Base-by-base conservation (phyloP, 2,329 filamentous ascomycete species). In the Pseudocercospora ulei region DNA sequence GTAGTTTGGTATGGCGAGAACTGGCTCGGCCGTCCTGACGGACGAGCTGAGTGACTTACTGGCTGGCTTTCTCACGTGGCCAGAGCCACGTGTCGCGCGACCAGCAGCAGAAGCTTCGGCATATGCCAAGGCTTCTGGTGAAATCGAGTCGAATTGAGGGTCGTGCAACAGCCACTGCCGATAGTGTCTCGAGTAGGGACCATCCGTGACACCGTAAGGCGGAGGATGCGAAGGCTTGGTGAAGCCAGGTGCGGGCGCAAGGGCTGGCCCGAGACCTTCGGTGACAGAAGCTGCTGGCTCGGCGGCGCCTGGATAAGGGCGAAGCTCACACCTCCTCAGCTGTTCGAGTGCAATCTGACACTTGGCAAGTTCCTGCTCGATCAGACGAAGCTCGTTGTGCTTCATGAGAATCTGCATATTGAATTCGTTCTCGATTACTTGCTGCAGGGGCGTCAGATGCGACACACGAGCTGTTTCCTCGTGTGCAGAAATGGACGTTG, bases 291-390 rank as follows among this genome's bases (percentile, higher is more conserved):
- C 66, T 16, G 80, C 78, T 5, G 76, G 76, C 25, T 76, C 73
- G 47, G 75, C 71, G 47, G 75, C 75, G 48, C 78, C 75, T 19
- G 88, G 87, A 60, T 86, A 96, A 3, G 88, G 88, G 52, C 94
- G 88, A 51, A 96, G 70, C 58, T 90, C 80, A 64, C 87, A 95
- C 44, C 90, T 79, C 53, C 90, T 82, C 47, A 98, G 69, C 65
- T 96, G 90, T 65, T 98, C 90, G 51, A 96, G 71, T 7, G 87
- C 85, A 48, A 87, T 69, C 66, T 96, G 87, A 58, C 87, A 95
- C 67, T 95, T 96, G 49, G 85, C 88, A 49, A 96, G 73, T 65
- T 96, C 90, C 64, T 94, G 86, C 58, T 96, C 85, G 61, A 96
- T 94, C 51, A 94, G 71, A 41, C 87, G 83, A 43, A 96, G 67